These are phyloP conservation scores for Fusarium ramigenum DNA, from an alignment of 2,329 filamentous ascomycete genomes.

Conservation along the genomic window DNA sequence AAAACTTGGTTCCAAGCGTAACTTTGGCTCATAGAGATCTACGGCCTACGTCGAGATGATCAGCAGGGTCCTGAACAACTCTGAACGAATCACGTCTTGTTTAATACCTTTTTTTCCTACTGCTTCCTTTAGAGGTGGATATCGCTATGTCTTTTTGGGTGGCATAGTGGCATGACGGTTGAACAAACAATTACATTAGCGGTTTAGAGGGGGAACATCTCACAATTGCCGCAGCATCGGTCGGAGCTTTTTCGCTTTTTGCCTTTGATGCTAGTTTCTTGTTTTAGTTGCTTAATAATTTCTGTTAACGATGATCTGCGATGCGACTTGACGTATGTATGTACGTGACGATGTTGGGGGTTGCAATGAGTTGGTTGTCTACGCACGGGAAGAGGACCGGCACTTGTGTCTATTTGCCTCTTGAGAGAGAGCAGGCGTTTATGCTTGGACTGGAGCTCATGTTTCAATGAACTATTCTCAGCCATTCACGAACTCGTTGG, in stretches of 20 bases:
- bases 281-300: neutral
- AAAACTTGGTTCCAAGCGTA: constrained; percentile 31
- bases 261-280: neutral
- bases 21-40: constrained; percentile 27
- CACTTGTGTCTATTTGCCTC: constrained; percentile 11
- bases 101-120: neutral
- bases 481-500: constrained; percentile 3
- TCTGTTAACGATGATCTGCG: constrained; percentile 21
- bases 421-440: neutral
- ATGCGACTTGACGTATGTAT: constrained; percentile 29
- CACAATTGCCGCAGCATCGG: constrained; percentile 13
- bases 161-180: constrained; percentile 18
- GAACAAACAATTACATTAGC: constrained; percentile 3
- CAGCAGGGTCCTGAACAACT: constrained; percentile 33
- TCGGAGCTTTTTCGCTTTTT: constrained; percentile 15
- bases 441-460: constrained; percentile 4
- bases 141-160: constrained; percentile 17
- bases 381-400: constrained; percentile 14
- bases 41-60: constrained; percentile 34
- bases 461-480: constrained; percentile 3
- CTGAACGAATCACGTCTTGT: constrained; percentile 21
- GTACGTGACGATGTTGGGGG: constrained; percentile 23
- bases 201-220: constrained; percentile 6
- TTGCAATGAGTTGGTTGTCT: neutral
- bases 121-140: neutral